These are phyloP conservation scores for Pythium dissimile DNA, from an alignment of 352 stramenopile genomes.

Conservation along the genomic window DNA sequence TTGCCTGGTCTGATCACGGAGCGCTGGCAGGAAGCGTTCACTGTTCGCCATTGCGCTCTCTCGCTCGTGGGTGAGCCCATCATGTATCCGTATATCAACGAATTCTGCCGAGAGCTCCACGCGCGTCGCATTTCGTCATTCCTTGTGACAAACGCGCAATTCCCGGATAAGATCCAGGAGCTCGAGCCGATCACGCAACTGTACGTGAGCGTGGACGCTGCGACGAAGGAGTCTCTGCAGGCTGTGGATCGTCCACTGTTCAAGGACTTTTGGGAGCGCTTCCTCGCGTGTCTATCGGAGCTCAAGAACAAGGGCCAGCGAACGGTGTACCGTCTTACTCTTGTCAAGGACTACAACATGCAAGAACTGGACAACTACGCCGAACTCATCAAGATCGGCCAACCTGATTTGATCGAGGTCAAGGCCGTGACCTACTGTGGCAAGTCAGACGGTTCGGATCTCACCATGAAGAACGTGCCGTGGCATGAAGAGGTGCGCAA, in stretches of 20 bases:
- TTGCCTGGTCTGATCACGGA: conserved; percentile 93
- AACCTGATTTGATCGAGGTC: conserved; percentile 94
- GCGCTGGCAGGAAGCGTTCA: conserved; percentile 95
- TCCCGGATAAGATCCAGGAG: conserved; percentile 94
- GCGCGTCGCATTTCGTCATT: conserved; percentile 95
- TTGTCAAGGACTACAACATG: conserved; percentile 99
- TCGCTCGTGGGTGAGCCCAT: conserved; percentile 97
- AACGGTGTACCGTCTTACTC: conserved; percentile 96
- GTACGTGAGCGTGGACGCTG: conserved; percentile 98
- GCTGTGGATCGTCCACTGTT: conserved; percentile 96
- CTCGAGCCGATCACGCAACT: conserved; percentile 97
- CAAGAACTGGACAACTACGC: conserved; percentile 94
- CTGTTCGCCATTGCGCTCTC: conserved; percentile 95
- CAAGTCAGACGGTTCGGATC: conserved; percentile 96
- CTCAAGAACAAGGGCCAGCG: conserved; percentile 95
- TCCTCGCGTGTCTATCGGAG: conserved; percentile 88
- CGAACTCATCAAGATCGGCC: conserved; percentile 89
- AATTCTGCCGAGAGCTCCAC: conserved; percentile 96
- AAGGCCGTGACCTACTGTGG: conserved; percentile 99
- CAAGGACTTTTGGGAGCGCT: conserved; percentile 97
- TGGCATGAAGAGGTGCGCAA: conserved; percentile 97
- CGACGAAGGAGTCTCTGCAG: conserved; percentile 95
- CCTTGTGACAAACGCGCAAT: conserved; percentile 98
- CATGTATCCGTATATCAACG: conserved; percentile 99
- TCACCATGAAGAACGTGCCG: conserved; percentile 98